Evolutionary conservation across 441 rosid genomes (phyloP).

Genomic region (Eruca vesicaria): DNA sequence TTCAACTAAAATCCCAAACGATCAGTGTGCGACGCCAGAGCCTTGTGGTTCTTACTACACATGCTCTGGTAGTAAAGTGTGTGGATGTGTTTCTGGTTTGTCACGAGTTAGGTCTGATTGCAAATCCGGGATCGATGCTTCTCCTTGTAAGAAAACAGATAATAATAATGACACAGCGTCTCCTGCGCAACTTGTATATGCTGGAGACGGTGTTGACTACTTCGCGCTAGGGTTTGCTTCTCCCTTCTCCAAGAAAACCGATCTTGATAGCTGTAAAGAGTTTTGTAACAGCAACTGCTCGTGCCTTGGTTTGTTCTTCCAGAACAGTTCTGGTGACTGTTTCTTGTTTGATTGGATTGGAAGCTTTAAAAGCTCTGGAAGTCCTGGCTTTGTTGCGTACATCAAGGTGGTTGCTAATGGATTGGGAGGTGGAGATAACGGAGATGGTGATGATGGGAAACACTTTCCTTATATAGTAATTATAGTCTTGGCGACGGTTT

Average conservation of each 20-base stretch:
- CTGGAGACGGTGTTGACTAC: slow-evolving; percentile 59
- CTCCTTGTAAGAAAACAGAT: slow-evolving; percentile 46
- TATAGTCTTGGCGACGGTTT: slow-evolving; percentile 49
- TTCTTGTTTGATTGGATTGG: slow-evolving; percentile 74
- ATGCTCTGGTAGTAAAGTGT: slow-evolving; percentile 54
- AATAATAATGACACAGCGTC: slow-evolving; percentile 22
- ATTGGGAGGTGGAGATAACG: slow-evolving; percentile 10
- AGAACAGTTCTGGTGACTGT: slow-evolving; percentile 69
- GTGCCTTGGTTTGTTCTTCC: slow-evolving; percentile 70
- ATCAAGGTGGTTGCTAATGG: slow-evolving; percentile 52
- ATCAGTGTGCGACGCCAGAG: slow-evolving; percentile 69
- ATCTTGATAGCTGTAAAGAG: slow-evolving; percentile 64
- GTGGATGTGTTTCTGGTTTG: slow-evolving; percentile 68
- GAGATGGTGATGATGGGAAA: slow-evolving; percentile 39
- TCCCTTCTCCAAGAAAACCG: slow-evolving; percentile 49
- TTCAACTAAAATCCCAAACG: slow-evolving; percentile 52
- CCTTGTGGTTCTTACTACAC: slow-evolving; percentile 63
- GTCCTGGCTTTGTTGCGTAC: slow-evolving; percentile 44
- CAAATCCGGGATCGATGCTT: slow-evolving; percentile 47
- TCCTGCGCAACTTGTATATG: slow-evolving; percentile 48
- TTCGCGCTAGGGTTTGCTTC: slow-evolving; percentile 59
- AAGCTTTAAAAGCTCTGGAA: slow-evolving; percentile 47
- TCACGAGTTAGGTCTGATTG: slow-evolving; percentile 39
- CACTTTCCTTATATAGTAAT: slow-evolving; percentile 50
- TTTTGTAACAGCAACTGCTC: slow-evolving; percentile 74